phyloP scores from a whole-genome alignment of 169 alveolate genomes.

The Eimeria maxima region DNA sequence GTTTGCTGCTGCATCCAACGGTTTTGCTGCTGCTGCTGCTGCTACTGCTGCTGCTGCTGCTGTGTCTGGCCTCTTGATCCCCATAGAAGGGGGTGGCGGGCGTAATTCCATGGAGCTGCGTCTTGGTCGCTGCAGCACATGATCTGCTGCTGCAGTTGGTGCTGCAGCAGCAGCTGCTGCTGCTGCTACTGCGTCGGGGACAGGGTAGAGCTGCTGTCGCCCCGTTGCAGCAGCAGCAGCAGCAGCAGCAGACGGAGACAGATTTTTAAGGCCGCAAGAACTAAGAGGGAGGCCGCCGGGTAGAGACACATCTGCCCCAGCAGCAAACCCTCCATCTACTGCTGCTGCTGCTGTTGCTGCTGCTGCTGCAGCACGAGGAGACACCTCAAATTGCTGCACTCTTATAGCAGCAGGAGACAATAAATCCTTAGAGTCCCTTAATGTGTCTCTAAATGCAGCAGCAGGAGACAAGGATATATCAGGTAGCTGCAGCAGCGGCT shows the following conservation, averaged over 20 bases:
- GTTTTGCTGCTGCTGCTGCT: conserved; percentile 32
- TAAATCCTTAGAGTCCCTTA: too few relatives aligned
- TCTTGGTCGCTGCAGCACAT: conserved; percentile 41
- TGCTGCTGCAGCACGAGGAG: too few relatives aligned
- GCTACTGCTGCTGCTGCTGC: conserved; percentile 47
- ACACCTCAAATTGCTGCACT: too few relatives aligned
- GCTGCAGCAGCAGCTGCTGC: conserved; percentile 39
- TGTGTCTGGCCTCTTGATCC: background rate
- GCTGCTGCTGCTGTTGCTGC: background rate
- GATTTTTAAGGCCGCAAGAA: too few relatives aligned
- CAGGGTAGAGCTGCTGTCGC: background rate
- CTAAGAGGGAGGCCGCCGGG: background rate
- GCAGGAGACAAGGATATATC: too few relatives aligned
- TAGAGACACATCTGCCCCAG: background rate
- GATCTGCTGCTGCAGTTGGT: background rate
- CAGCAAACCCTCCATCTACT: background rate
- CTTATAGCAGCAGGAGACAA: too few relatives aligned
- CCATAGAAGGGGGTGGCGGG: background rate
- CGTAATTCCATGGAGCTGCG: background rate
- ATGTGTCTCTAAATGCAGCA: too few relatives aligned
- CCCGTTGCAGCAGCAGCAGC: conserved; percentile 29
- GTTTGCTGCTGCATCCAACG: background rate
- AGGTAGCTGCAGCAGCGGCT: too few relatives aligned
- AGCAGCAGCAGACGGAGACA: conserved; percentile 22
- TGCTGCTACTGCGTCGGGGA: conserved; percentile 8